Conservation (phyloP, 2,329 filamentous ascomycete species). For the Nectriaceae sp. region DNA sequence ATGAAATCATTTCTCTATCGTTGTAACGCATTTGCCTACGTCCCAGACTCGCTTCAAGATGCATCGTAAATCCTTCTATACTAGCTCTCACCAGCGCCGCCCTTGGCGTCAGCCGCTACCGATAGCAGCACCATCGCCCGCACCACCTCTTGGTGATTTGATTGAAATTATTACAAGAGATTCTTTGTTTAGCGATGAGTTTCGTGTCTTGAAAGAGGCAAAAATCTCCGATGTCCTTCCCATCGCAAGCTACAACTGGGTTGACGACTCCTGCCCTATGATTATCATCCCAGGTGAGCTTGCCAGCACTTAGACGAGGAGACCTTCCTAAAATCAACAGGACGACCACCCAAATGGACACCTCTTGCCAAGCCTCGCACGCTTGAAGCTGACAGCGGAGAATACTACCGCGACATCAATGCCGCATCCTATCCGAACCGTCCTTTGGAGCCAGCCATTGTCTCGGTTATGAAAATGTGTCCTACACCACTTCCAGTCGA, state of each 20-base stretch:
- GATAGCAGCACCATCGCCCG: slow-evolving; percentile 2
- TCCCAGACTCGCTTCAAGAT: too few species aligned
- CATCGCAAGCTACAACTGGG: slow-evolving; percentile 54
- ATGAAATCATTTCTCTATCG: too few species aligned
- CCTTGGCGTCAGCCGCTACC: background rate
- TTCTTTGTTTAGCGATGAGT: background rate
- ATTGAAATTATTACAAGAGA: slow-evolving; percentile 20
- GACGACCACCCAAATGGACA: slow-evolving; percentile 26
- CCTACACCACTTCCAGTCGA: slow-evolving; percentile 41
- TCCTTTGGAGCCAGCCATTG: slow-evolving; percentile 52
- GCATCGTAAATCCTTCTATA: background rate
- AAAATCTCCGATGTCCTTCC: slow-evolving; percentile 40
- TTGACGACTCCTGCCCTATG: slow-evolving; percentile 40
- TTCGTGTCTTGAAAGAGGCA: background rate
- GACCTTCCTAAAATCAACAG: slow-evolving; percentile 11
- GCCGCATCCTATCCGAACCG: slow-evolving; percentile 50
- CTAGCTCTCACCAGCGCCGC: background rate
- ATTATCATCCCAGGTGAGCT: slow-evolving; percentile 46
- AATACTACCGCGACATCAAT: slow-evolving; percentile 57
- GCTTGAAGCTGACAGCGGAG: slow-evolving; percentile 40
- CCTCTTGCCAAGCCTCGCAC: slow-evolving; percentile 2
- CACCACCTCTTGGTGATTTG: slow-evolving; percentile 24
- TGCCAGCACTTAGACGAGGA: background rate
- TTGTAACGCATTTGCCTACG: too few species aligned
- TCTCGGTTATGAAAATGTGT: slow-evolving; percentile 37